Evolutionary conservation across 768 basidiomycete species (phyloP).

Genomic region (Mycena chlorophos): DNA sequence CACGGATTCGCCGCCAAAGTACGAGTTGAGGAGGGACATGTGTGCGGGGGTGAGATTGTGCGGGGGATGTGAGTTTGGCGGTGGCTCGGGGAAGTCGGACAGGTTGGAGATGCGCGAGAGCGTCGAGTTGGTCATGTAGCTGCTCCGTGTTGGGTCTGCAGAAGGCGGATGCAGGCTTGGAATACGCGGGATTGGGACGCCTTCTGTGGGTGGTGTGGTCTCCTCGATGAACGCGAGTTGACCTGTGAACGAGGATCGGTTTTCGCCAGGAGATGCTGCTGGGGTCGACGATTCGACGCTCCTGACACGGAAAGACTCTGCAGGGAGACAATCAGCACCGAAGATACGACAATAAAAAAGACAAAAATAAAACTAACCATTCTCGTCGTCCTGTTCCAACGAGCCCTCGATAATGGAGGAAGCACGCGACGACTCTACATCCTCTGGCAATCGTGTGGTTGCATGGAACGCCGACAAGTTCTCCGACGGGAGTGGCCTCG

Average conservation of each 20-base stretch:
- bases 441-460: conserved; percentile 48
- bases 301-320: conserved; percentile 53
- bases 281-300: conserved; percentile 55
- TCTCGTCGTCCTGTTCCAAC: conserved; percentile 40
- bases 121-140: conserved; percentile 45
- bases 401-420: conserved; percentile 39
- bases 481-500: conserved; percentile 22
- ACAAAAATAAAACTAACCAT: conserved; percentile 39
- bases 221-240: conserved; percentile 32
- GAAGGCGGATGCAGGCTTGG: conserved; percentile 27
- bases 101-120: conserved; percentile 49
- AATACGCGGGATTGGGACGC: conserved; percentile 10
- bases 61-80: conserved; percentile 25
- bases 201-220: background rate
- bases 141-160: conserved; percentile 40
- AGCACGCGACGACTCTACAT: conserved; percentile 45
- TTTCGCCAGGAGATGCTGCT: conserved; percentile 38
- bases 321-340: conserved; percentile 3
- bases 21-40: conserved; percentile 33
- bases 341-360: background rate
- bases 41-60: conserved; percentile 27
- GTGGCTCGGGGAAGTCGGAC: conserved; percentile 54
- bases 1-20: conserved; percentile 24
- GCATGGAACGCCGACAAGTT: conserved; percentile 40
- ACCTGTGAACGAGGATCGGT: conserved; percentile 42